These are phyloP conservation scores for Eucalyptus marginata DNA, from an alignment of 345 rosid species.

Conservation along the genomic window DNA sequence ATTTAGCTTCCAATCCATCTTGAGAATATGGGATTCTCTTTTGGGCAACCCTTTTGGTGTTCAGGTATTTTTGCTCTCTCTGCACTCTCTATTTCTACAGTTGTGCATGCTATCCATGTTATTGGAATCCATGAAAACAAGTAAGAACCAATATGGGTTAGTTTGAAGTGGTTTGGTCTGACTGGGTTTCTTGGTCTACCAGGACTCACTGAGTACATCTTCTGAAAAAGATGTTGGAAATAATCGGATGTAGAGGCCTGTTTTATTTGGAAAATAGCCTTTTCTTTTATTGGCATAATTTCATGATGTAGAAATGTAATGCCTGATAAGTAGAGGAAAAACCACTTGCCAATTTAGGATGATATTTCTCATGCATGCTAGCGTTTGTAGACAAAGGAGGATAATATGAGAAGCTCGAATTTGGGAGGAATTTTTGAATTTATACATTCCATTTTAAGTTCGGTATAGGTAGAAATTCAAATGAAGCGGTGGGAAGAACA, in stretches of 20 bases:
- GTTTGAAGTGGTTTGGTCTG: background rate
- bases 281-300: background rate
- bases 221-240: background rate
- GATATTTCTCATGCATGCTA: background rate
- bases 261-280: background rate
- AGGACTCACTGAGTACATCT: background rate
- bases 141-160: background rate
- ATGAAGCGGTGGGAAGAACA: background rate
- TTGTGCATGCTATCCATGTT: background rate
- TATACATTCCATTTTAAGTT: background rate
- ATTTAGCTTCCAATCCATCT: slow-evolving; percentile 44
- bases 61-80: slow-evolving; percentile 22
- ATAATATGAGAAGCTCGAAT: background rate
- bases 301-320: background rate
- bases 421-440: background rate
- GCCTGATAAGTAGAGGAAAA: background rate
- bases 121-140: background rate
- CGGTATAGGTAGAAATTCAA: background rate
- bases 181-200: background rate
- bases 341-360: background rate
- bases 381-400: background rate
- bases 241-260: background rate
- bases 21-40: slow-evolving; percentile 74
- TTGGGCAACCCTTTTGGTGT: slow-evolving; percentile 50
- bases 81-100: background rate